phyloP scores from a whole-genome alignment of 148 eudicot species.

The Rhododendron ovatum region DNA sequence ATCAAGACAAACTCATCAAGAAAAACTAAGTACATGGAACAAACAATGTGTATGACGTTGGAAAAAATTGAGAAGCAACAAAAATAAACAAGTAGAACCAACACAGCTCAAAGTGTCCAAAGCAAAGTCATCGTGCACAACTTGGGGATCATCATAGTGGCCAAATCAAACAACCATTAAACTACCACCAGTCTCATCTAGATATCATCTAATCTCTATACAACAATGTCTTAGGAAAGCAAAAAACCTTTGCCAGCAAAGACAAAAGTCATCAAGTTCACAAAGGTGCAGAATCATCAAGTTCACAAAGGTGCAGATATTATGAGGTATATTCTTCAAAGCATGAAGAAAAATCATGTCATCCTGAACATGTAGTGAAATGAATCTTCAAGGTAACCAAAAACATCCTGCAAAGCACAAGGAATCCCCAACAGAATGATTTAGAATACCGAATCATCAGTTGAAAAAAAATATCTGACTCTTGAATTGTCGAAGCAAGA shows the following conservation, averaged over 20 bases:
- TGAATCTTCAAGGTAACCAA: neutral
- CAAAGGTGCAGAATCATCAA: neutral
- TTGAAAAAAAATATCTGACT: neutral
- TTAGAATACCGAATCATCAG: neutral
- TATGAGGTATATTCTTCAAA: neutral
- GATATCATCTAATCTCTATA: neutral
- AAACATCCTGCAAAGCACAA: neutral
- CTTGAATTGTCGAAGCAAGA: neutral
- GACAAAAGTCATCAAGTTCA: neutral
- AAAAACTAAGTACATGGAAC: neutral
- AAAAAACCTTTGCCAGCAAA: neutral
- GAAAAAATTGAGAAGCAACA: neutral
- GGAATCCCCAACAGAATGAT: neutral
- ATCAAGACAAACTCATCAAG: neutral
- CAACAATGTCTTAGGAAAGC: neutral
- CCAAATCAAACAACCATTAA: neutral
- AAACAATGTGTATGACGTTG: neutral
- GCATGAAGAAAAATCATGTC: neutral
- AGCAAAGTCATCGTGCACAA: neutral
- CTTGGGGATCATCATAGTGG: neutral
- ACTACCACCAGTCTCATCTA: neutral
- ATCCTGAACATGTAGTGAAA: neutral
- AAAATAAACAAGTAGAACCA: neutral
- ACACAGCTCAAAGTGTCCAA: neutral
- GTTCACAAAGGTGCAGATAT: neutral